A percentile compares a stretch with the other conserved stretches of the same genome.
phyloP scores from a whole-genome alignment of 2,329 filamentous ascomycete genomes.

The Neonectria ditissima region DNA sequence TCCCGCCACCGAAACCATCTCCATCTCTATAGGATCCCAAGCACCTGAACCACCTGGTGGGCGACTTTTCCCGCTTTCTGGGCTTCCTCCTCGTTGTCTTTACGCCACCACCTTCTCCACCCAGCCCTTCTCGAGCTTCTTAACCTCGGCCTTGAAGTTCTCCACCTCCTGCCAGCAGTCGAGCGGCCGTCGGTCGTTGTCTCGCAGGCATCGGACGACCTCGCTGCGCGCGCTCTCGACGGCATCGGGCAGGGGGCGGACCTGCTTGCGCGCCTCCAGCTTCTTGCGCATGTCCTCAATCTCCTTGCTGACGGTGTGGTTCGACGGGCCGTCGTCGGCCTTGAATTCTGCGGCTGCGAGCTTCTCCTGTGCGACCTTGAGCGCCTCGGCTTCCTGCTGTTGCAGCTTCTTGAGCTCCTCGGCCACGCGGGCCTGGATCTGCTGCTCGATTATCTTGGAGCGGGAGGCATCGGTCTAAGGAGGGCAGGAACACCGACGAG shows the following conservation, averaged over 20 bases:
- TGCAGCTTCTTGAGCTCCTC: slow-evolving; percentile 86
- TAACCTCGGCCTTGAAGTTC: slow-evolving; percentile 89
- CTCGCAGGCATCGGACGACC: slow-evolving; percentile 82
- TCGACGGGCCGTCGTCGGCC: slow-evolving; percentile 48
- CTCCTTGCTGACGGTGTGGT: slow-evolving; percentile 68
- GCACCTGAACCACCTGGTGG: not conserved
- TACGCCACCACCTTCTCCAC: slow-evolving; percentile 81
- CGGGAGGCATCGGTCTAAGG: slow-evolving; percentile 88
- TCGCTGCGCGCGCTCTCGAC: slow-evolving; percentile 81
- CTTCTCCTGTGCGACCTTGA: slow-evolving; percentile 76
- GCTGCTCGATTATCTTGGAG: slow-evolving; percentile 83
- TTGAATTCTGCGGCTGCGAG: slow-evolving; percentile 61
- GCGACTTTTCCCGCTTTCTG: not conserved
- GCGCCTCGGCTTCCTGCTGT: slow-evolving; percentile 74
- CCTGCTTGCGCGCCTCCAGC: slow-evolving; percentile 72
- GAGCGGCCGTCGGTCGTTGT: slow-evolving; percentile 87
- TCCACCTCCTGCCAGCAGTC: slow-evolving; percentile 97
- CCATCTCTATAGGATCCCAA: slow-evolving; percentile 28
- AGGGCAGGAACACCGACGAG: slow-evolving; percentile 8
- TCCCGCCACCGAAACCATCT: slow-evolving; percentile 28
- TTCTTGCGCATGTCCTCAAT: slow-evolving; percentile 68
- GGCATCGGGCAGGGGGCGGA: slow-evolving; percentile 75
- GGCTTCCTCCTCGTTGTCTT: slow-evolving; percentile 23
- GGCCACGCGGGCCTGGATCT: slow-evolving; percentile 88
- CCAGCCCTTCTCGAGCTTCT: slow-evolving; percentile 86